phyloP scores from a whole-genome alignment of 2,329 filamentous ascomycete species.

The Hypoxylon sp. region DNA sequence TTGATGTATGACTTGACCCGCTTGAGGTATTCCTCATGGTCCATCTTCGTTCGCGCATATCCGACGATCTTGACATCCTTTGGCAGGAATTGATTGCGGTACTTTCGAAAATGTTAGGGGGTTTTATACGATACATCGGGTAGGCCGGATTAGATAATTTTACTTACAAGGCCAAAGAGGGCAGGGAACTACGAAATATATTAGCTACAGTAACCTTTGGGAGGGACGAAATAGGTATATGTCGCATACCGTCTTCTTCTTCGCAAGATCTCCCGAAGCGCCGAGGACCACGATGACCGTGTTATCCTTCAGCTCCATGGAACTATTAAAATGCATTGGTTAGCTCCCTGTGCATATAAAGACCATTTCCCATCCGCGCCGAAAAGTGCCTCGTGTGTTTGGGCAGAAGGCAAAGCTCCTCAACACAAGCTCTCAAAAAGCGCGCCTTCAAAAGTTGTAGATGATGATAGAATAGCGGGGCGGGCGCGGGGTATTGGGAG shows the following conservation, averaged over 20 bases:
- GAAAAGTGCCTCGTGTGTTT: slow-evolving; percentile 8
- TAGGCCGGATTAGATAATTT: slow-evolving; percentile 25
- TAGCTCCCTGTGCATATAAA: slow-evolving; percentile 53
- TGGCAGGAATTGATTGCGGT: slow-evolving; percentile 98
- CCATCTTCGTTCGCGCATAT: slow-evolving; percentile 99
- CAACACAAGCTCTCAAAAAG: slow-evolving; percentile 30
- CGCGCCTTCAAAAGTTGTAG: slow-evolving; percentile 35
- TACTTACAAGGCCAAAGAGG: slow-evolving; percentile 93
- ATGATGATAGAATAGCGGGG: slow-evolving; percentile 53
- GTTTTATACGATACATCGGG: slow-evolving; percentile 1
- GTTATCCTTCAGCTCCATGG: slow-evolving; percentile 97
- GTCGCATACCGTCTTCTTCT: slow-evolving; percentile 94
- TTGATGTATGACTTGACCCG: slow-evolving; percentile 99
- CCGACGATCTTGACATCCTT: slow-evolving; percentile 97
- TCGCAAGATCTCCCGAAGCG: slow-evolving; percentile 96
- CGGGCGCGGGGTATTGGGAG: slow-evolving; percentile 50
- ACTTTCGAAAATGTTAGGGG: slow-evolving; percentile 67
- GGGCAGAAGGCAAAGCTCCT: slow-evolving; percentile 14
- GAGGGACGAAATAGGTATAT: slow-evolving; percentile 22
- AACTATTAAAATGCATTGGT: slow-evolving; percentile 66
- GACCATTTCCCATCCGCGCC: slow-evolving; percentile 6
- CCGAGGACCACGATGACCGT: slow-evolving; percentile 97
- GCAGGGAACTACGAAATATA: slow-evolving; percentile 82
- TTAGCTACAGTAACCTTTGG: slow-evolving; percentile 49
- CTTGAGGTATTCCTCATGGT: slow-evolving; percentile 93